Conservation (phyloP, 257 asterid genomes). For the Solanum bulbocastanum region DNA sequence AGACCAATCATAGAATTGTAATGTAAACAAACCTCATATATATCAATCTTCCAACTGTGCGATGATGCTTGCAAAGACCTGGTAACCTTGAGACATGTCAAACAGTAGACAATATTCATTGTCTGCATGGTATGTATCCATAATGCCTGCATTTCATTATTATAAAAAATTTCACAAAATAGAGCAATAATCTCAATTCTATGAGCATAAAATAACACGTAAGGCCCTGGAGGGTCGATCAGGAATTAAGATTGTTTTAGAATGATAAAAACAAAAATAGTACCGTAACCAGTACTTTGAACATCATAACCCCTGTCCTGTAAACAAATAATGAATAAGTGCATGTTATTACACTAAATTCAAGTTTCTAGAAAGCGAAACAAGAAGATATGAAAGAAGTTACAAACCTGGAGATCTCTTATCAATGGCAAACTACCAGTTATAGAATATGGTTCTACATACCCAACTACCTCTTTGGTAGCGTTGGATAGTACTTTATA, state of each 20-base stretch:
- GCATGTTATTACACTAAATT: too few relatives aligned
- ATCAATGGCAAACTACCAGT: constrained; percentile 92
- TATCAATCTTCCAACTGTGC: constrained; percentile 65
- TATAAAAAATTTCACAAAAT: not conserved
- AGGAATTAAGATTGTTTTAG: too few relatives aligned
- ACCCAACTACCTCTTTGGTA: constrained; percentile 84
- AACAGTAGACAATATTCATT: constrained; percentile 87
- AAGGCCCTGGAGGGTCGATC: too few relatives aligned
- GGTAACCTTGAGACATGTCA: constrained; percentile 86
- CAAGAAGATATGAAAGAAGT: not conserved
- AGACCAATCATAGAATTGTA: not conserved
- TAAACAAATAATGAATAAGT: not conserved
- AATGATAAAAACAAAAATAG: too few relatives aligned
- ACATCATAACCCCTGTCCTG: constrained; percentile 94
- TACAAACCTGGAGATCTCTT: constrained; percentile 69
- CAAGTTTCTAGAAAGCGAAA: too few relatives aligned
- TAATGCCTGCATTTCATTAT: constrained; percentile 45
- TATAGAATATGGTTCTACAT: constrained; percentile 86
- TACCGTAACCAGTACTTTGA: constrained; percentile 91
- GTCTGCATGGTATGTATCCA: constrained; percentile 95
- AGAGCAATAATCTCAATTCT: too few relatives aligned
- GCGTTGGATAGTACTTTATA: constrained; percentile 79
- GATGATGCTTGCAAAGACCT: constrained; percentile 61
- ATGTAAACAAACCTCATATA: not conserved
- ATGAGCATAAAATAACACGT: too few relatives aligned